Conservation (phyloP, 2,329 filamentous ascomycete species). For the Ophiocordyceps camponoti-rufipedis region DNA sequence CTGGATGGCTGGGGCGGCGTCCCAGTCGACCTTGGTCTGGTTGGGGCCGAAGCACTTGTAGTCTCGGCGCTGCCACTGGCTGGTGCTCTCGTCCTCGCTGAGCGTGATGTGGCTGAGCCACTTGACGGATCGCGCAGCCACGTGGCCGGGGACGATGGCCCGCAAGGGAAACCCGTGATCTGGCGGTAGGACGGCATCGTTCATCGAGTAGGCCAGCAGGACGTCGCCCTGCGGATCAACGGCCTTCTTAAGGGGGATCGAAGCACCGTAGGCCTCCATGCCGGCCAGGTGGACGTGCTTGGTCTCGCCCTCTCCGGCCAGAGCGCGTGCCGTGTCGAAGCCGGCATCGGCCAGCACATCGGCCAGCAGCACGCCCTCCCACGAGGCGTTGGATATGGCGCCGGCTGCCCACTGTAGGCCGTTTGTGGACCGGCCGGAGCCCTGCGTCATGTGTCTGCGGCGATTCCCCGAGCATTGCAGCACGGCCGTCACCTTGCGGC, state of each 20-base stretch:
- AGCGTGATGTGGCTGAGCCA: conserved; percentile 48
- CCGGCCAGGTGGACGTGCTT: conserved; percentile 40
- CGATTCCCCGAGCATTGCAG: conserved; percentile 45
- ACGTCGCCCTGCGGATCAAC: conserved; percentile 45
- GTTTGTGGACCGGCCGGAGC: conserved; percentile 25
- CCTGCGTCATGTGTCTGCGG: conserved; percentile 37
- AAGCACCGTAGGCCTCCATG: conserved; percentile 41
- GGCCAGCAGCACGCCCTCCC: conserved; percentile 35
- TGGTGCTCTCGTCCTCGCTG: conserved; percentile 46
- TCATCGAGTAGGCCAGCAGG: conserved; percentile 50
- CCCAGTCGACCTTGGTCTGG: conserved; percentile 41
- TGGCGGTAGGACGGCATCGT: conserved; percentile 39
- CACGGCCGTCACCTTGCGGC: conserved; percentile 32
- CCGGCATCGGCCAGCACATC: conserved; percentile 39
- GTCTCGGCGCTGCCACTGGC: conserved; percentile 47
- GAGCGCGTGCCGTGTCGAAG: conserved; percentile 20
- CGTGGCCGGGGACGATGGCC: conserved; percentile 44
- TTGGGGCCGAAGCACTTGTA: conserved; percentile 55
- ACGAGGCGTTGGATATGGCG: conserved; percentile 41
- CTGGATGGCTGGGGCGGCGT: conserved; percentile 43
- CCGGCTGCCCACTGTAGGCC: conserved; percentile 42
- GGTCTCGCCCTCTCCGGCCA: conserved; percentile 17
- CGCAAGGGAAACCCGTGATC: conserved; percentile 50
- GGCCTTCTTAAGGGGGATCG: conserved; percentile 39
- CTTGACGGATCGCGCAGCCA: conserved; percentile 50